Conservation (phyloP, 1,139 yeast genomes). For the Zygoascus hellenicus region DNA sequence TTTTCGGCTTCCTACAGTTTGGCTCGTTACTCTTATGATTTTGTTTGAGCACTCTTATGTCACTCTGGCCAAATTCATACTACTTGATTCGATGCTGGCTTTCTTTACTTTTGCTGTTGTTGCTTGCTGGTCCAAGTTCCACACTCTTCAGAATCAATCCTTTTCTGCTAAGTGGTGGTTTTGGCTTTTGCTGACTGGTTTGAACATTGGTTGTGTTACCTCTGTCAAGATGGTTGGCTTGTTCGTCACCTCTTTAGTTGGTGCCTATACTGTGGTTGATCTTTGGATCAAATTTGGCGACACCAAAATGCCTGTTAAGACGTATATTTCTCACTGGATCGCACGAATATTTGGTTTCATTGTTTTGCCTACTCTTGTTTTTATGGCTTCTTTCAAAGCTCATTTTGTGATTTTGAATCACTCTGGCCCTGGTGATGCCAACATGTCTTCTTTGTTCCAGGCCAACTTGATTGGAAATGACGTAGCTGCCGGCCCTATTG, state of each 20-base stretch:
- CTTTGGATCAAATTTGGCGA: slow-evolving; percentile 61
- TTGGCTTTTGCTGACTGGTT: slow-evolving; percentile 75
- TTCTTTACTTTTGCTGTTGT: slow-evolving; percentile 86
- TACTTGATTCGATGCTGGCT: slow-evolving; percentile 92
- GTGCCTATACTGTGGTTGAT: slow-evolving; percentile 76
- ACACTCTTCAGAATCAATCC: slow-evolving; percentile 56
- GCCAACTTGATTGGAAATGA: slow-evolving; percentile 81
- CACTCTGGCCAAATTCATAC: slow-evolving; percentile 84
- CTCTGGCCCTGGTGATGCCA: slow-evolving; percentile 94
- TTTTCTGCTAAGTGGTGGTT: slow-evolving; percentile 90
- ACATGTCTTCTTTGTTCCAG: slow-evolving; percentile 95
- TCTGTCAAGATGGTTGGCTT: slow-evolving; percentile 95
- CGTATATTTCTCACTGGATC: slow-evolving; percentile 63
- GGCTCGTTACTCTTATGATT: slow-evolving; percentile 87
- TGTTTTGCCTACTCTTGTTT: slow-evolving; percentile 65
- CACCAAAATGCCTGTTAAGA: slow-evolving; percentile 35
- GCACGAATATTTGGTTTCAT: slow-evolving; percentile 63
- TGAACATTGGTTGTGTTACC: slow-evolving; percentile 79
- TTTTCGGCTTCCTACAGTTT: slow-evolving; percentile 71
- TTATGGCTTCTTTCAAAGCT: slow-evolving; percentile 64
- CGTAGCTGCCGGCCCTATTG: slow-evolving; percentile 84
- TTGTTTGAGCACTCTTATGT: slow-evolving; percentile 79
- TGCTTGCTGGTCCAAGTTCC: slow-evolving; percentile 71
- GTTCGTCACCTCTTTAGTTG: slow-evolving; percentile 77
- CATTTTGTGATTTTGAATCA: slow-evolving; percentile 71